phyloP scores from a whole-genome alignment of 192 early-diverging fungal species.

The Spizellomyces punctatus region DNA sequence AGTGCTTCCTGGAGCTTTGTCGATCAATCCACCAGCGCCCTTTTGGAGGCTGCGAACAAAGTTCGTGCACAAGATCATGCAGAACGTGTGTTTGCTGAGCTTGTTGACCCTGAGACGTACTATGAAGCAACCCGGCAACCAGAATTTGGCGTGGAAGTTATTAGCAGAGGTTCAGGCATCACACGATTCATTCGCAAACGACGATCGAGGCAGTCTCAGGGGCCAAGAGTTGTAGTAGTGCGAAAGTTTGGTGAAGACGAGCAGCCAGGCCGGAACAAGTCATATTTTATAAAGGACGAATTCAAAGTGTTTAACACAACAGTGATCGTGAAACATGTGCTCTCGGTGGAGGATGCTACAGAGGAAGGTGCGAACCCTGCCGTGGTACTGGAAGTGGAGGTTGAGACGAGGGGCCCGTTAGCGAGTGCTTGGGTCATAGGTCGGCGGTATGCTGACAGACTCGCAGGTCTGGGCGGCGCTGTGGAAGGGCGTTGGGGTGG shows the following conservation, averaged over 20 bases:
- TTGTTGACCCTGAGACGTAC: slow-evolving; percentile 28
- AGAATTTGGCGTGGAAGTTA: slow-evolving; percentile 29
- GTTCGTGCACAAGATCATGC: slow-evolving; percentile 26
- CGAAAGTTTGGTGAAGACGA: slow-evolving; percentile 22
- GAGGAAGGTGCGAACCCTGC: slow-evolving; percentile 6
- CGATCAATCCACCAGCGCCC: slow-evolving; percentile 26
- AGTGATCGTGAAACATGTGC: slow-evolving; percentile 11
- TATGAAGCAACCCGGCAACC: slow-evolving; percentile 21
- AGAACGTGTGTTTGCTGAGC: slow-evolving; percentile 16
- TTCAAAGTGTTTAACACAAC: slow-evolving; percentile 26
- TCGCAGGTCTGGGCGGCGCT: slow-evolving; percentile 7
- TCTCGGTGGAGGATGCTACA: slow-evolving; percentile 4
- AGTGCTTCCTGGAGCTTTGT: slow-evolving; percentile 29
- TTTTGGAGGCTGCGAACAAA: slow-evolving; percentile 6
- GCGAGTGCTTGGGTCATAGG: slow-evolving; percentile 19
- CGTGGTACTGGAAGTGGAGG: slow-evolving; percentile 9
- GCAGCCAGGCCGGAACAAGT: neutral
- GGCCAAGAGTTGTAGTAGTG: slow-evolving; percentile 13
- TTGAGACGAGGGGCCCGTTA: slow-evolving; percentile 14
- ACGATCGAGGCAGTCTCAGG: slow-evolving; percentile 13
- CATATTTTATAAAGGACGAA: slow-evolving; percentile 19
- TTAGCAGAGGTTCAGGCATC: slow-evolving; percentile 7
- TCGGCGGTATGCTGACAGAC: slow-evolving; percentile 18
- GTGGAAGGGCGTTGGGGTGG: slow-evolving; percentile 24
- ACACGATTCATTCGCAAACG: slow-evolving; percentile 27